phyloP scores from a whole-genome alignment of 306 rosid genomes.

The Hippophae tibetana region DNA sequence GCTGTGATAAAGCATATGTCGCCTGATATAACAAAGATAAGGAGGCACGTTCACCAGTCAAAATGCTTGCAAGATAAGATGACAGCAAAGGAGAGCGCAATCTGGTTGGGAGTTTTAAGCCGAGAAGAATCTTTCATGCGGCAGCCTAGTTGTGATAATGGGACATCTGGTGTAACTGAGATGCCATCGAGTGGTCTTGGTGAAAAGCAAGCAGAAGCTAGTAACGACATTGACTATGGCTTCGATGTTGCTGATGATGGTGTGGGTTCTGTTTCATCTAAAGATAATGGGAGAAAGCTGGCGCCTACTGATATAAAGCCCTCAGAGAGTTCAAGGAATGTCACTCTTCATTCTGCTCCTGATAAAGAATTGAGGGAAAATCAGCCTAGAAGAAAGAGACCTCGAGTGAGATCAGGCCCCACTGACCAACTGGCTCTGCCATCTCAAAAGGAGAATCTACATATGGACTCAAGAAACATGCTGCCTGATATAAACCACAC shows the following conservation, averaged over 20 bases:
- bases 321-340: constrained; percentile 24
- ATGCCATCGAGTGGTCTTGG: constrained; percentile 30
- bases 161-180: constrained; percentile 67
- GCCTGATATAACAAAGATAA: constrained; percentile 78
- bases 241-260: constrained; percentile 69
- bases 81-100: constrained; percentile 96
- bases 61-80: constrained; percentile 95
- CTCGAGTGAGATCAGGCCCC: constrained; percentile 26
- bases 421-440: constrained; percentile 27
- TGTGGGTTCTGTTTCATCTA: constrained; percentile 76
- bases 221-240: constrained; percentile 71
- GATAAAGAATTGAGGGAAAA: constrained; percentile 39
- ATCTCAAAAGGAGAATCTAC: constrained; percentile 28
- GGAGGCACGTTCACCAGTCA: constrained; percentile 78
- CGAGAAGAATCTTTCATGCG: constrained; percentile 71
- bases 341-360: constrained; percentile 15
- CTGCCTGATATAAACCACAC: constrained; percentile 37
- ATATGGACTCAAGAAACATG: constrained; percentile 31
- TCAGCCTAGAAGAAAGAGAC: constrained; percentile 27
- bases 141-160: constrained; percentile 84
- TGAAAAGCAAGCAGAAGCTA: constrained; percentile 46
- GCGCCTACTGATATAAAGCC: constrained; percentile 35
- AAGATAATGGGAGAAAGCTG: constrained; percentile 48
- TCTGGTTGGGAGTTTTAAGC: constrained; percentile 85
- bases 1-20: constrained; percentile 97